Evolutionary conservation across 75 land plant genomes (phyloP).

Genomic region (Pseudotsuga menziesii): DNA sequence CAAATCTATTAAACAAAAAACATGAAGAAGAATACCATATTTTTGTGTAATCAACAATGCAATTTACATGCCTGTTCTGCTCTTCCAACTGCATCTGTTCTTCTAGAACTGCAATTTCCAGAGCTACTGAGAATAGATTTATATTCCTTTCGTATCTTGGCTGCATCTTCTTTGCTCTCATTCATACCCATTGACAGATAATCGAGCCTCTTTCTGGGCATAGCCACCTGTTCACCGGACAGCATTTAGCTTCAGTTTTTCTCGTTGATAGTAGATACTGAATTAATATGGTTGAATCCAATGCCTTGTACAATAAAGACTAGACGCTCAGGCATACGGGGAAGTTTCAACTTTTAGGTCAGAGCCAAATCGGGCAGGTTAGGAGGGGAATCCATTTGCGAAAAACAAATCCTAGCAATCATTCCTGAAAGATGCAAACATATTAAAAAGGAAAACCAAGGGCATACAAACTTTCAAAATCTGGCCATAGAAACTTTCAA

Average conservation of each 20-base stretch:
- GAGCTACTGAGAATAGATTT: constrained; percentile 9
- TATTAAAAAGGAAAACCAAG: no score
- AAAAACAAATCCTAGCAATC: no score
- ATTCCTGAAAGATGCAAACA: no score
- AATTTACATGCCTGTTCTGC: constrained; percentile 7
- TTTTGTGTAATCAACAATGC: neutral
- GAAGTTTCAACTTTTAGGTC: no score
- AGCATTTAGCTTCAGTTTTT: neutral
- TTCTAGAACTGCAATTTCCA: neutral
- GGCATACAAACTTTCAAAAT: no score
- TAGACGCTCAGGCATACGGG: no score
- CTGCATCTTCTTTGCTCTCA: constrained; percentile 14
- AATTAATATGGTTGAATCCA: no score
- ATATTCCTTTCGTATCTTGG: constrained; percentile 9
- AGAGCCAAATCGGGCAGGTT: no score
- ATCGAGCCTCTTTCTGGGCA: constrained; percentile 1
- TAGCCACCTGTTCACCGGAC: neutral
- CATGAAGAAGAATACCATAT: neutral
- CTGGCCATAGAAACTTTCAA: no score
- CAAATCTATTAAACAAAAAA: neutral
- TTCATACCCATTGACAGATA: constrained; percentile 5
- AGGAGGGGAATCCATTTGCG: no score
- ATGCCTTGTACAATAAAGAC: no score
- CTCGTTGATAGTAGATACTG: no score
- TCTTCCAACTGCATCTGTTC: neutral